phyloP scores from a whole-genome alignment of 768 basidiomycete species.

The Mycena rosella region DNA sequence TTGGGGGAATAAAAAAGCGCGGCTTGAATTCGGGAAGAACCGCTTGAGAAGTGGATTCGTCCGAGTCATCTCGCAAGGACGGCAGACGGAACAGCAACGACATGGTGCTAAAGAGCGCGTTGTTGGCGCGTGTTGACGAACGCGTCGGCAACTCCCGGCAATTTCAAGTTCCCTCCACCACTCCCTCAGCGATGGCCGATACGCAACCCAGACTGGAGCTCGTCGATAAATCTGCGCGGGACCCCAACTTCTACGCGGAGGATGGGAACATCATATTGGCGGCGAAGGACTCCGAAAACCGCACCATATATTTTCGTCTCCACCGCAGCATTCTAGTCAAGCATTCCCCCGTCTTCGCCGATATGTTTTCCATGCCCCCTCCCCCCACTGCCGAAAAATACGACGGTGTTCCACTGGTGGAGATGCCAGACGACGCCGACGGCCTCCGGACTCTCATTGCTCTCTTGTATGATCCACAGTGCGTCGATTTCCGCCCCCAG shows the following conservation, averaged over 20 bases:
- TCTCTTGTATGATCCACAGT: neutral
- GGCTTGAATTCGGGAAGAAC: constrained; percentile 57
- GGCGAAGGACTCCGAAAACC: too few species aligned
- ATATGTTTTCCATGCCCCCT: constrained; percentile 14
- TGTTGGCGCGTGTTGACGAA: neutral
- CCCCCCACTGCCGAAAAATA: constrained; percentile 11
- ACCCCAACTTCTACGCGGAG: too few species aligned
- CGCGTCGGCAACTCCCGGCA: too few species aligned
- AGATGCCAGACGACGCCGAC: constrained; percentile 16
- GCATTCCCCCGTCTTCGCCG: constrained; percentile 9
- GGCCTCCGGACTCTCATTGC: constrained; percentile 1
- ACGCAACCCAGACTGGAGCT: too few species aligned
- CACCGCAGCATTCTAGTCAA: neutral
- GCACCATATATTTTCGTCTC: too few species aligned
- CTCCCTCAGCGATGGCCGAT: too few species aligned
- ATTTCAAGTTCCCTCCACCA: too few species aligned
- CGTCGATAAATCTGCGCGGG: too few species aligned
- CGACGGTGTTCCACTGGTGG: constrained; percentile 20
- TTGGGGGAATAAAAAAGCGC: constrained; percentile 71
- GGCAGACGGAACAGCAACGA: constrained; percentile 21
- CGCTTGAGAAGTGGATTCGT: constrained; percentile 35
- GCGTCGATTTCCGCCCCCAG: neutral
- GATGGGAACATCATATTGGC: too few species aligned
- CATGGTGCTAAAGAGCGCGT: neutral
- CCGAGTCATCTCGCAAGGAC: constrained; percentile 23